phyloP scores from a whole-genome alignment of 1,139 yeast genomes.

The Geotrichum fermentans region DNA sequence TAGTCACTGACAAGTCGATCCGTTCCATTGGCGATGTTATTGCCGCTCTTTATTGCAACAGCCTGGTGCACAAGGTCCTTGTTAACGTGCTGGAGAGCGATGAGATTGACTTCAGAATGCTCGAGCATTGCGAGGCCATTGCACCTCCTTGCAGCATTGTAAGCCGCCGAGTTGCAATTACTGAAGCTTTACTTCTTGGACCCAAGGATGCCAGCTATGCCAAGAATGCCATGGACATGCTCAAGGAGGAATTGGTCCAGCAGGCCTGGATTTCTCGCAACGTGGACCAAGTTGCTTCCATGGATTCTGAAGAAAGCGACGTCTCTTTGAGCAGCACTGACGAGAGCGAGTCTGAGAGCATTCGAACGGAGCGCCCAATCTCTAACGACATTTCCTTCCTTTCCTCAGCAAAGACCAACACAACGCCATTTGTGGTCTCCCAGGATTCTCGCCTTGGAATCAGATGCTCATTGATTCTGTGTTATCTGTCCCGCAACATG shows the following conservation, averaged over 20 bases:
- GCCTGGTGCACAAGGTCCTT: constrained; percentile 30
- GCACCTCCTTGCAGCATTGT: constrained; percentile 34
- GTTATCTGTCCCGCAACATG: constrained; percentile 26
- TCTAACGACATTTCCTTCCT: constrained; percentile 13
- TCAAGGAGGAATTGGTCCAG: constrained; percentile 25
- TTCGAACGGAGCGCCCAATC: constrained; percentile 12
- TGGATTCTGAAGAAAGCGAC: constrained; percentile 14
- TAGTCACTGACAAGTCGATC: constrained; percentile 30
- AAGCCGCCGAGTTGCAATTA: constrained; percentile 33
- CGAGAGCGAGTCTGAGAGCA: background rate
- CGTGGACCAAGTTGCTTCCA: background rate
- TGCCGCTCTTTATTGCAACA: constrained; percentile 34
- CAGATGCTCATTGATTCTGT: constrained; percentile 28
- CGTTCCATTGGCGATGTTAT: constrained; percentile 33
- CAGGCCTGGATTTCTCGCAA: constrained; percentile 19
- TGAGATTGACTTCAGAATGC: constrained; percentile 23
- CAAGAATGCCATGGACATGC: constrained; percentile 25
- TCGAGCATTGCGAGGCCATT: constrained; percentile 28
- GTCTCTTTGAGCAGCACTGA: constrained; percentile 9
- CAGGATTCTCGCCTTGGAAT: constrained; percentile 32
- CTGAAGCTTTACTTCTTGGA: constrained; percentile 33
- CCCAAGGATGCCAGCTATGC: constrained; percentile 27
- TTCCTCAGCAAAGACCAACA: constrained; percentile 18
- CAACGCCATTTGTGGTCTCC: constrained; percentile 22
- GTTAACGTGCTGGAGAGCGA: constrained; percentile 25